Evolutionary conservation across 768 basidiomycete species (phyloP).

Genomic region (Chalciporus pseudorubinellus): DNA sequence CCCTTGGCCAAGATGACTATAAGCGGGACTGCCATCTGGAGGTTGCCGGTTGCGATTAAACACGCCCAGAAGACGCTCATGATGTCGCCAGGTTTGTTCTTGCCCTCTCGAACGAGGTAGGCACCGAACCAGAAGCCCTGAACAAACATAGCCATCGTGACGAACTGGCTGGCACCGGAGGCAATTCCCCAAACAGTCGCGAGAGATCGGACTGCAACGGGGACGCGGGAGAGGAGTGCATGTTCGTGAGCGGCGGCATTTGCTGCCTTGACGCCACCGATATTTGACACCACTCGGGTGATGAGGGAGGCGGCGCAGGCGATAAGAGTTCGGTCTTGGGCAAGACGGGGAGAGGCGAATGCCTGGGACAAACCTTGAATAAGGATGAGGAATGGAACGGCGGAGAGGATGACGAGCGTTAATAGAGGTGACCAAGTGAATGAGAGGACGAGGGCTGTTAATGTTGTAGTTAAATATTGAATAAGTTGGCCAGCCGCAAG

Average conservation of each 20-base stretch:
- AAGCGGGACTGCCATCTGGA: conserved; percentile 85
- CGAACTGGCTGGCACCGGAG: conserved; percentile 69
- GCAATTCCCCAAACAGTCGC: conserved; percentile 76
- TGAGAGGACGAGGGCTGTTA: conserved; percentile 79
- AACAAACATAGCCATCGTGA: conserved; percentile 90
- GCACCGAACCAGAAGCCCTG: conserved; percentile 96
- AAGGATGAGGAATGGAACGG: conserved; percentile 78
- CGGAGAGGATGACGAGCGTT: conserved; percentile 88
- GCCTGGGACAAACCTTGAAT: conserved; percentile 75
- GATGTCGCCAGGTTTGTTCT: conserved; percentile 67
- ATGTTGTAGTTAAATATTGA: conserved; percentile 76
- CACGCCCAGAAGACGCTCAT: conserved; percentile 99
- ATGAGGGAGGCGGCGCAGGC: conserved; percentile 75
- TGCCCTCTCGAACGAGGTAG: conserved; percentile 79
- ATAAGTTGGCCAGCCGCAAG: conserved; percentile 74
- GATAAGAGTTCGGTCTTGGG: conserved; percentile 61
- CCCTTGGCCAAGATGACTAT: conserved; percentile 66
- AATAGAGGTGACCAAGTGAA: conserved; percentile 78
- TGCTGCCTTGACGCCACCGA: conserved; percentile 91
- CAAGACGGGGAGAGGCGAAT: conserved; percentile 64
- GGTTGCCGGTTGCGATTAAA: conserved; percentile 81
- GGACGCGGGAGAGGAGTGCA: conserved; percentile 45
- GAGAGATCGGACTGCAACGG: conserved; percentile 48
- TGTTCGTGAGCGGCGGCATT: conserved; percentile 66
- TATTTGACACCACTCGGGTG: conserved; percentile 72